Evolutionary conservation across 179 eudicot genomes (phyloP), one percentile per base, ranked within the genome.

Genomic region (Sideroxylon spinosum): DNA sequence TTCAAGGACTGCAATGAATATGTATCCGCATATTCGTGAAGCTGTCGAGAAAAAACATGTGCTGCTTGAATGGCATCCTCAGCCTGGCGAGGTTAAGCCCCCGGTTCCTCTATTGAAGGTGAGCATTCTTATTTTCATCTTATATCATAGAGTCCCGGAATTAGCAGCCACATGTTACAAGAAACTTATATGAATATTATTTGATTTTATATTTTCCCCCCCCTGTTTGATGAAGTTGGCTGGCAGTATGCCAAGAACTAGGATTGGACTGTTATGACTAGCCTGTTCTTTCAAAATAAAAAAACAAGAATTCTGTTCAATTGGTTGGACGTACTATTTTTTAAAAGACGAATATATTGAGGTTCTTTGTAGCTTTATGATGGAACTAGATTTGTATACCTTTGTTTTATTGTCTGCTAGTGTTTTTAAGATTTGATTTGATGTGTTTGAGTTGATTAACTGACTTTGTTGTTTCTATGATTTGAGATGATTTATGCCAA

Each of bases 1-100:
- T 82, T 95, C 99, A 57, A 89, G 99, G 83, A 95, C 99, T 73
- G 99, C 99, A 53, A 95, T 95, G 99, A 95, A 95, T 79, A 95
- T 95, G 99, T 95, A 95, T 85, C 93, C 94, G 16, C 92, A 95
- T 76, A 94, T 93, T 71, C 89, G 93, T 74, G 91, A 93, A 75
- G 98, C 99, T 14, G 84, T 95, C 79, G 92, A 93, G 76, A 59
- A 73, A 52, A 86, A 88, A 66, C 79, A 87, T 50, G 99, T 94
- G 78, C 86, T 95, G 73, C 94, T 95, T n/a, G 99, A 95, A 86
- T 95, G 99, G 99, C 87, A 94, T 85, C 96, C 98, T 78, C 89
- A 89, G 84, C 93, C 99, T 78, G 99, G 94, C 73, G 85, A 93
- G 86, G 98, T 92, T 37, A 90, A 88, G 86, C 99, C 99, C 63